phyloP scores from a whole-genome alignment of 2,329 filamentous ascomycete species.

The Macrophomina tecta region DNA sequence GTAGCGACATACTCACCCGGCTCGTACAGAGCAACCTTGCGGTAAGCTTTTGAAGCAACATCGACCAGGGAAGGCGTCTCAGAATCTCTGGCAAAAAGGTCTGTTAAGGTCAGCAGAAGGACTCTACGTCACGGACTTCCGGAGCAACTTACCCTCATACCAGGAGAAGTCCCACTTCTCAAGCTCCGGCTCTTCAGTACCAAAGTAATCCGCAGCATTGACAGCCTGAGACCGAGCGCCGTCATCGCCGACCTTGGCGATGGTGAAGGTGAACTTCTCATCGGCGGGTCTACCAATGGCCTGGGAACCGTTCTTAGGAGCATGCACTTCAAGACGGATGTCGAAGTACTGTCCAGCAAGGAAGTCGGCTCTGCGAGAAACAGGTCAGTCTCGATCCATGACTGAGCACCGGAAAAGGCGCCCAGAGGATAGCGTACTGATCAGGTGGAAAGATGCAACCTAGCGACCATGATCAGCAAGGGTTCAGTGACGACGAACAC shows the following conservation, averaged over 20 bases:
- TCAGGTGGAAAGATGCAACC: slow-evolving; percentile 64
- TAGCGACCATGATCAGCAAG: slow-evolving; percentile 34
- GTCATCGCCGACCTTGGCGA: slow-evolving; percentile 66
- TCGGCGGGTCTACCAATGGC: slow-evolving; percentile 74
- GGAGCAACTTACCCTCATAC: slow-evolving; percentile 66
- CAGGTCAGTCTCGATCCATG: background rate
- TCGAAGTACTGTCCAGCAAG: slow-evolving; percentile 84
- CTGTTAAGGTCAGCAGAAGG: slow-evolving; percentile 37
- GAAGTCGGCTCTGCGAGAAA: slow-evolving; percentile 68
- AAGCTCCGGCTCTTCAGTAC: slow-evolving; percentile 70
- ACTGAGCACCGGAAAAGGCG: slow-evolving; percentile 14
- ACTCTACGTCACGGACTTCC: background rate
- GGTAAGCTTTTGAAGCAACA: slow-evolving; percentile 79
- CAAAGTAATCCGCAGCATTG: slow-evolving; percentile 70
- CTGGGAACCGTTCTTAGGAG: slow-evolving; percentile 79
- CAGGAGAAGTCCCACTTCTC: slow-evolving; percentile 86
- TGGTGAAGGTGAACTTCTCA: slow-evolving; percentile 75
- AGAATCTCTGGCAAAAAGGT: slow-evolving; percentile 78
- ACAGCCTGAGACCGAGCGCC: slow-evolving; percentile 53
- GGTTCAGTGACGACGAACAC: background rate
- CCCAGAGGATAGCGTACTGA: slow-evolving; percentile 49
- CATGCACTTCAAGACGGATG: slow-evolving; percentile 81
- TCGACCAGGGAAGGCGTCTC: slow-evolving; percentile 75
- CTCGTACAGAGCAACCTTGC: slow-evolving; percentile 76
- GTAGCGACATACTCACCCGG: slow-evolving; percentile 80